Evolutionary conservation across 495 filamentous ascomycete species (phyloP), one percentile per base, ranked within the genome.

Genomic region (Penicillium paxilli): DNA sequence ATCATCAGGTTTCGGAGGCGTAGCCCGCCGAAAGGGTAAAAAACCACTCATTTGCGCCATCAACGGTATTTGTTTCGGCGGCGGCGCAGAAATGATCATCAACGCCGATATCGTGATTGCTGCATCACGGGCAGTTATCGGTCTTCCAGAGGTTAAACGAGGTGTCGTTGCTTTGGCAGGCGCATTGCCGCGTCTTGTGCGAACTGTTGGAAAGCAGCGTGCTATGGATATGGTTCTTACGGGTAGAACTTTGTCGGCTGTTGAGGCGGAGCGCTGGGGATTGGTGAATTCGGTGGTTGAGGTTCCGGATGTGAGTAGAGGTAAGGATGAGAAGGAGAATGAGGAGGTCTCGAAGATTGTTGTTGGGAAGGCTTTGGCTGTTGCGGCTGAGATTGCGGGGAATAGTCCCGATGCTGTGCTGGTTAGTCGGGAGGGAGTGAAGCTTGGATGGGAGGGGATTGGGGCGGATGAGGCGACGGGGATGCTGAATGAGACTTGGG

Each of bases 401-500:
- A 86, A 86, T 70, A 90, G 87, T 66, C 90, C 88, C 26, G 90
- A 94, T 69, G 77, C 83, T 49, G 81, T 92, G 33, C 78, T 92
- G 60, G 84, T 87, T 8, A 87, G 70, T 53, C 78, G 88, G 14
- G 80, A 83, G 63, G 90, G 88, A 17, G 58, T 94, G 10, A 85
- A 84, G 72, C 58, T 86, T 64, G 86, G 83, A 0, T 91, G 87
- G 87, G 87, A 90, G 66, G 80, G 81, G 4, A 65, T 82, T 3
- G 83, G 87, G 7, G 86, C 83, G 37, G 84, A 87, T 63, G 80
- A 86, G 68, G 88, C 69, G 30, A 87, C 83, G 28, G 75, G 76
- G 51, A 62, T 81, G 41, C 58, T 89, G 60, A 69, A 74, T 40
- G 79, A 80, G 54, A 82, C 78, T 5, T 79, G 83, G 81, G 87